Evolutionary conservation across 2,329 filamentous ascomycete species (phyloP), one percentile per base, ranked within the genome.

Genomic region (Coniochaeta sp.): DNA sequence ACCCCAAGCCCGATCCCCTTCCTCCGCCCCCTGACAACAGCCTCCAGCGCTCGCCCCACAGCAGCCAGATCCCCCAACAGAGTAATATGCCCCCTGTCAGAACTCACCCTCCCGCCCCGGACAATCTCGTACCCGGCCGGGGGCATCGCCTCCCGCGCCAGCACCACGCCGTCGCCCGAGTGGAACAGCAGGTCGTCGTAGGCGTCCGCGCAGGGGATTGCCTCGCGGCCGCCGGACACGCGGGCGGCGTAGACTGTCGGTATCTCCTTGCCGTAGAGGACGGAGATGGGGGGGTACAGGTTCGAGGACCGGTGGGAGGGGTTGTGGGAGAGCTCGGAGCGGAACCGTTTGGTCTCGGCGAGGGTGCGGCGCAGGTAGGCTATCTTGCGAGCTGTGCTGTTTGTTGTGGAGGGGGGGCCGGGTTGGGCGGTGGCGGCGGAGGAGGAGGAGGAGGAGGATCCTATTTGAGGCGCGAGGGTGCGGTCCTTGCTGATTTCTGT

Each of bases 101-200:
- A 92, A 66, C 85, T 88, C 14, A 96, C 84, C 19, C 91, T 78
- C 0, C 92, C 92, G 14, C 87, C 88, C 54, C 82, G 84, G 1
- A 88, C 90, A 38, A 89, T 79, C 57, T 83, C 80, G 70, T 96
- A 97, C 0, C 92, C 92, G 2, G 83, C 76, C 0, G 93, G 93
- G 50, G 96, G 74, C 90, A 96, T 93, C 0, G 92, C 89, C 63
- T 93, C 90, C 58, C 85, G 85, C 0, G 93, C 90, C 7, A 97
- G 81, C 59, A 93, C 91, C 0, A 98, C 93, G 0, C 93, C 93
- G 70, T 98, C 93, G 1, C 93, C 92, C 24, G 88, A 88, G 0
- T 89, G 89, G 74, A 97, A 97, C 0, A 91, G 84, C 2, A 98
- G 79, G 66, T 96, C 88, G 65, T 96, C 91, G 71, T 96, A 97